Conservation (phyloP, 192 early-diverging fungal species). For the Coemansia sp. region DNA sequence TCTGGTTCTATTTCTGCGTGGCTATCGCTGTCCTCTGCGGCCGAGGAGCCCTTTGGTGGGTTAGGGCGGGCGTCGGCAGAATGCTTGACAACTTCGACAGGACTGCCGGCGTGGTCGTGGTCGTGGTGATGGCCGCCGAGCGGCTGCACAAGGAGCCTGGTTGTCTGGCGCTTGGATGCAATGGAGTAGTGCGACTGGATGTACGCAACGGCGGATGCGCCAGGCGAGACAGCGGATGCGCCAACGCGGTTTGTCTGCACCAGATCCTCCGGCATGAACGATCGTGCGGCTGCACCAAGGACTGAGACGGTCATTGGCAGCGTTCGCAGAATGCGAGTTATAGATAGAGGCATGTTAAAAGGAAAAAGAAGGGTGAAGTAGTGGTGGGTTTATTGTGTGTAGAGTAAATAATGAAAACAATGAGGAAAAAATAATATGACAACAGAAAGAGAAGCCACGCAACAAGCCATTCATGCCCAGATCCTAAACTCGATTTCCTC, state of each 20-base stretch:
- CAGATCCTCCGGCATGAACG: slow-evolving; percentile 62
- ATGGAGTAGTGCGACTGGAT: slow-evolving; percentile 63
- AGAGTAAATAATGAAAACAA: slow-evolving; percentile 5
- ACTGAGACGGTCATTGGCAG: slow-evolving; percentile 26
- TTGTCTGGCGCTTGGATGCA: slow-evolving; percentile 57
- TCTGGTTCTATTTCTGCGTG: background rate
- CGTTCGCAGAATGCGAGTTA: slow-evolving; percentile 11
- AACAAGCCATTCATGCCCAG: too few species aligned
- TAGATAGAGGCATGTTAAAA: slow-evolving; percentile 2
- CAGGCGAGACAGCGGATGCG: slow-evolving; percentile 56
- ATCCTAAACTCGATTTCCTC: too few species aligned
- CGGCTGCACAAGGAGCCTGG: slow-evolving; percentile 44
- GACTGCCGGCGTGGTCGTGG: background rate
- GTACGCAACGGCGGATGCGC: slow-evolving; percentile 57
- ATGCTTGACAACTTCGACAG: slow-evolving; percentile 11
- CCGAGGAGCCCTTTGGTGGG: slow-evolving; percentile 9
- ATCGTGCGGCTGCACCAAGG: slow-evolving; percentile 31
- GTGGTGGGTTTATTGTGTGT: background rate
- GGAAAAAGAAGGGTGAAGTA: background rate
- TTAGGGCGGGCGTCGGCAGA: slow-evolving; percentile 35
- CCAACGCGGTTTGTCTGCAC: slow-evolving; percentile 65
- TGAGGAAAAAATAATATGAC: background rate
- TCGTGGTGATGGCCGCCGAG: slow-evolving; percentile 13
- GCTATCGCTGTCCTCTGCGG: background rate
- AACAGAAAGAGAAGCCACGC: background rate